Conservation (phyloP, 2,329 filamentous ascomycete species). For the Thermochaetoides dissita region DNA sequence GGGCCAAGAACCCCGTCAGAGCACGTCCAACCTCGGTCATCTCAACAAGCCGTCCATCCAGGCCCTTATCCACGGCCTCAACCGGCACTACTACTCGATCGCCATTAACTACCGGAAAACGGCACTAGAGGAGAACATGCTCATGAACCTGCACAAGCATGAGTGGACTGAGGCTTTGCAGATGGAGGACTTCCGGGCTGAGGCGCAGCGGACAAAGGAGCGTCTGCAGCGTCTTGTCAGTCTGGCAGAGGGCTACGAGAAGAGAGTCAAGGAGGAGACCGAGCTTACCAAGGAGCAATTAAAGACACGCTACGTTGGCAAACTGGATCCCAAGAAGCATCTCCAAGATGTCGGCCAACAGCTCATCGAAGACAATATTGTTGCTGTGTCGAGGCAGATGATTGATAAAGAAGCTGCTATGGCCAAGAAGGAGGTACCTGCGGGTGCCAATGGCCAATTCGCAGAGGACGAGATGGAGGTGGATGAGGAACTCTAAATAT, state of each 20-base stretch:
- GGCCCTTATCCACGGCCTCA: slow-evolving; percentile 92
- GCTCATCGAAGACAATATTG: slow-evolving; percentile 98
- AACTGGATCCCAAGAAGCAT: slow-evolving; percentile 98
- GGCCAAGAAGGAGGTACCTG: slow-evolving; percentile 50
- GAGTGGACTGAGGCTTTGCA: slow-evolving; percentile 96
- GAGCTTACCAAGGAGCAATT: slow-evolving; percentile 94
- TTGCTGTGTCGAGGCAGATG: slow-evolving; percentile 96
- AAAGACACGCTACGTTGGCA: slow-evolving; percentile 97
- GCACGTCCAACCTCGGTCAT: slow-evolving; percentile 92
- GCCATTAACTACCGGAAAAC: slow-evolving; percentile 98
- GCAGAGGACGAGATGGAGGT: slow-evolving; percentile 55
- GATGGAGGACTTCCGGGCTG: slow-evolving; percentile 87
- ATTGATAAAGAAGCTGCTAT: slow-evolving; percentile 98
- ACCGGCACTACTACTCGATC: slow-evolving; percentile 98
- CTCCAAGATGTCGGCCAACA: slow-evolving; percentile 92
- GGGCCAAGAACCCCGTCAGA: slow-evolving; percentile 93
- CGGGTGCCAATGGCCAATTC: slow-evolving; percentile 32
- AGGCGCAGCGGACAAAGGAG: slow-evolving; percentile 76
- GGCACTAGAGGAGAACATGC: slow-evolving; percentile 95
- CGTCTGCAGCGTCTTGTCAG: slow-evolving; percentile 75
- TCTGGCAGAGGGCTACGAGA: slow-evolving; percentile 92
- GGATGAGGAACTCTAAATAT: slow-evolving; percentile 32
- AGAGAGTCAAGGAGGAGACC: slow-evolving; percentile 96
- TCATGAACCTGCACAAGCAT: slow-evolving; percentile 99
- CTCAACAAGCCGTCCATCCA: slow-evolving; percentile 99